Evolutionary conservation across 768 basidiomycete species (phyloP).

Genomic region (Suillus clintonianus): DNA sequence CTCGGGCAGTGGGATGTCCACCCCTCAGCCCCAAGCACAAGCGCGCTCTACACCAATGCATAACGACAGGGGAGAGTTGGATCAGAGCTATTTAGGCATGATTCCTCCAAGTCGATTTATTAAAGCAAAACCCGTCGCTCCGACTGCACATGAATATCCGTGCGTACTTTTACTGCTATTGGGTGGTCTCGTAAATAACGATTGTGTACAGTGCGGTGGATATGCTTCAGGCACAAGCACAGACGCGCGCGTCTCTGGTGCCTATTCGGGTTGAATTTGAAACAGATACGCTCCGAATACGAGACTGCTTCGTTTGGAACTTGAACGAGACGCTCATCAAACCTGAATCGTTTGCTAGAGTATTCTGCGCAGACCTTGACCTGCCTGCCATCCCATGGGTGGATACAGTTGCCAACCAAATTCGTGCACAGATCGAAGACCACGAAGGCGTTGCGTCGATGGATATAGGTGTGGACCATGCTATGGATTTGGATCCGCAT

Average conservation of each 20-base stretch:
- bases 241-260: constrained; percentile 58
- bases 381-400: constrained; percentile 67
- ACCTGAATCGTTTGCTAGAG: constrained; percentile 81
- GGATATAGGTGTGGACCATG: constrained; percentile 53
- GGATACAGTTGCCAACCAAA: constrained; percentile 82
- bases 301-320: constrained; percentile 97
- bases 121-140: constrained; percentile 53
- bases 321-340: constrained; percentile 83
- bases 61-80: constrained; percentile 60
- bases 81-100: constrained; percentile 89
- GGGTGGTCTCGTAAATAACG: constrained; percentile 1
- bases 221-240: constrained; percentile 62
- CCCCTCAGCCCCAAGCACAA: constrained; percentile 34
- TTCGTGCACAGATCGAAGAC: constrained; percentile 89
- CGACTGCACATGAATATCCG: constrained; percentile 73
- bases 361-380: constrained; percentile 88
- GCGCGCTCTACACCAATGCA: not conserved
- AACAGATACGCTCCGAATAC: constrained; percentile 85
- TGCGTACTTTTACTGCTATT: constrained; percentile 44
- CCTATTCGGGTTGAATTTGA: constrained; percentile 97
- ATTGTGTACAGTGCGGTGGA: constrained; percentile 61
- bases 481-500: constrained; percentile 36
- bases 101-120: constrained; percentile 83
- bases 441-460: constrained; percentile 80
- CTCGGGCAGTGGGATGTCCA: constrained; percentile 45